These are phyloP conservation scores for Chalciporus sphaerocephalus DNA, from an alignment of 768 basidiomycete species.

Conservation along the genomic window DNA sequence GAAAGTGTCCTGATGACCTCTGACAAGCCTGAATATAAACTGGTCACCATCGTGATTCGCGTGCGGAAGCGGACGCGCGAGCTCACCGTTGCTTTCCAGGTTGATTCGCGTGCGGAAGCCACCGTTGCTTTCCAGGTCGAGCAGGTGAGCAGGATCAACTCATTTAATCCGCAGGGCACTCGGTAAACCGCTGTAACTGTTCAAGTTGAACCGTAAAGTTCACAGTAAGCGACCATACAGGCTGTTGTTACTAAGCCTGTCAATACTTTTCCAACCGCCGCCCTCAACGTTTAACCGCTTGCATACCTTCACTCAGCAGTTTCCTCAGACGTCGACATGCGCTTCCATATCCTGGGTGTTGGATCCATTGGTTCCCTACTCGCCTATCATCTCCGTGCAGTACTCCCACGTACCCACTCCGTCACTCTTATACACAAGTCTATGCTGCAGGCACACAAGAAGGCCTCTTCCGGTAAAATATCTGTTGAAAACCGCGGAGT, in stretches of 20 bases:
- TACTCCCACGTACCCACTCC: constrained; percentile 46
- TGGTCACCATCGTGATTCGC: not conserved
- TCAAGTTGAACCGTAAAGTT: not conserved
- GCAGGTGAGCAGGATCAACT: too few species aligned
- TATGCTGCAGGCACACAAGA: constrained; percentile 33
- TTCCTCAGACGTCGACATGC: constrained; percentile 42
- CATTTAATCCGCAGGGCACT: too few species aligned
- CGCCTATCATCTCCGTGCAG: constrained; percentile 69
- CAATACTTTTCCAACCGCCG: not conserved
- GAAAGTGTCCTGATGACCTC: constrained; percentile 4
- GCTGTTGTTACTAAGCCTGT: constrained; percentile 3
- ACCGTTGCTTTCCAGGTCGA: not conserved
- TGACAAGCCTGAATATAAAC: constrained; percentile 2
- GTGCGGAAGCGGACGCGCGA: too few species aligned
- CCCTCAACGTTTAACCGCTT: constrained; percentile 2
- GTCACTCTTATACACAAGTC: constrained; percentile 71
- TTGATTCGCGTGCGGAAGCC: not conserved
- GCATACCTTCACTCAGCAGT: not conserved
- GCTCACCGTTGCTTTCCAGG: too few species aligned
- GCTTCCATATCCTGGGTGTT: constrained; percentile 71
- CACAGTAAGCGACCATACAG: not conserved
- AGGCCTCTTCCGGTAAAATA: constrained; percentile 35
- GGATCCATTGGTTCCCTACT: constrained; percentile 83
- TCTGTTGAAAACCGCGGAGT: constrained; percentile 49
- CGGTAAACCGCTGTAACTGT: too few species aligned